A percentile compares a stretch with the other conserved stretches of the same genome.
These are phyloP conservation scores for Pseudognaphalium luteoalbum DNA, from an alignment of 129 eudicot genomes.

Conservation along the genomic window DNA sequence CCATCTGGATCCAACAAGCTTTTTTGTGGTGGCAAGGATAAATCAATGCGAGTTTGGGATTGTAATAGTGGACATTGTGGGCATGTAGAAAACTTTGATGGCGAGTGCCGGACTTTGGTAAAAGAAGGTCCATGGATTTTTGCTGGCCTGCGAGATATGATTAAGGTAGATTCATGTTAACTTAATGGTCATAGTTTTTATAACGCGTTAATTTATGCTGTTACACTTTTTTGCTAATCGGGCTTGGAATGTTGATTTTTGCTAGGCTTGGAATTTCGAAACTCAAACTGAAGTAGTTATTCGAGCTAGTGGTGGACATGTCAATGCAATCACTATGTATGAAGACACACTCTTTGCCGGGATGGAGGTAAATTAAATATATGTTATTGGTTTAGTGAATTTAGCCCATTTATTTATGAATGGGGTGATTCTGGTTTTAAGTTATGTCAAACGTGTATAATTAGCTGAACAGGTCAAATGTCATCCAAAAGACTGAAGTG, in stretches of 20 bases:
- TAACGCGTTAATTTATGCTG: neutral
- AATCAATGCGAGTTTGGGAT: conserved; percentile 61
- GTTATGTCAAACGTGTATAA: neutral
- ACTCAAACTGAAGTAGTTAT: conserved; percentile 45
- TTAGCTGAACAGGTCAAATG: neutral
- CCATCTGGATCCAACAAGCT: conserved; percentile 55
- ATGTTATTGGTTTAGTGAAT: neutral
- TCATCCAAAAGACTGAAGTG: neutral
- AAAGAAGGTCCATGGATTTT: conserved; percentile 69
- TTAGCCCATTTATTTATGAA: neutral
- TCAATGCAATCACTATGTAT: conserved; percentile 44
- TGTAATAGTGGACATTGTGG: conserved; percentile 70
- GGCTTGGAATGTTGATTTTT: neutral
- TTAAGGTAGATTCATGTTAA: conserved; percentile 44
- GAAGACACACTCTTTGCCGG: conserved; percentile 61
- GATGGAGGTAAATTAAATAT: conserved; percentile 43
- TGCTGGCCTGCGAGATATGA: conserved; percentile 51
- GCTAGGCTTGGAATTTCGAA: conserved; percentile 59
- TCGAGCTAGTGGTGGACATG: conserved; percentile 48
- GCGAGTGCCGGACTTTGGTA: conserved; percentile 49
- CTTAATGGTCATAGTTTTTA: neutral
- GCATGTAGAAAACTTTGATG: conserved; percentile 32
- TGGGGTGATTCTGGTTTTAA: neutral
- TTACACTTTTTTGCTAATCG: neutral
- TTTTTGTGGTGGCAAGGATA: conserved; percentile 57